Conservation (phyloP, 2,329 filamentous ascomycete species). For the Fusarium lyarnte region DNA sequence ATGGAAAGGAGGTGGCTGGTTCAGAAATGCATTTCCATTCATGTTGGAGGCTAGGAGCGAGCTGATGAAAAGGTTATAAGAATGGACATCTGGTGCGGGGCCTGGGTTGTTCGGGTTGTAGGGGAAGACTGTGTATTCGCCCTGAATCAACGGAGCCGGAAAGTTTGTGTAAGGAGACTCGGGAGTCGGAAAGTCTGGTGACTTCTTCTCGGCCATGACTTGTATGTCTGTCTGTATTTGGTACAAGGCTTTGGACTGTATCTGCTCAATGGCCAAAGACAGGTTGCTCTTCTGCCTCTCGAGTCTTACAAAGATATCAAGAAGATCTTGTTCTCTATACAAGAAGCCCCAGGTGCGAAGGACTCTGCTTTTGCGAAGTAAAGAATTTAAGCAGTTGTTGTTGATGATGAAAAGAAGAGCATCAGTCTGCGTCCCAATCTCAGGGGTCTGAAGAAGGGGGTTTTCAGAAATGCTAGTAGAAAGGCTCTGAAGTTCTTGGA, state of each 20-base stretch:
- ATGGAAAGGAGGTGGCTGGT: no score
- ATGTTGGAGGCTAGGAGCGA: no score
- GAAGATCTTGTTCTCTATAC: slow-evolving; percentile 14
- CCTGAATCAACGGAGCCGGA: no score
- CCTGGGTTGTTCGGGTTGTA: no score
- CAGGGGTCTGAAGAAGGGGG: slow-evolving; percentile 36
- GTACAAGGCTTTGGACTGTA: slow-evolving; percentile 54
- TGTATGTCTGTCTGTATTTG: slow-evolving; percentile 11
- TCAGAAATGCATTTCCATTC: no score
- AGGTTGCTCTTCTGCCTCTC: slow-evolving; percentile 34
- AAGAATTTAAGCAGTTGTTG: slow-evolving; percentile 7
- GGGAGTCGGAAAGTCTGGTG: no score
- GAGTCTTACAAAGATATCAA: slow-evolving; percentile 21
- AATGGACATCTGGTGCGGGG: no score
- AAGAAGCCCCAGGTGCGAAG: slow-evolving; percentile 1
- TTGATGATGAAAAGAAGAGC: slow-evolving; percentile 23
- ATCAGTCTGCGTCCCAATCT: slow-evolving; percentile 20
- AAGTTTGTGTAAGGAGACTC: no score
- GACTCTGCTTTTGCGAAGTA: background rate
- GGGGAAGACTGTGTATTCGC: no score
- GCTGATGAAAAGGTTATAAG: no score
- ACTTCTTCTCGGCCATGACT: no score
- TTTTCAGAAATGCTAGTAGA: slow-evolving; percentile 31
- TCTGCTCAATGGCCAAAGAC: slow-evolving; percentile 9
- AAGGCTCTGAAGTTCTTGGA: slow-evolving; percentile 31